phyloP scores from a whole-genome alignment of 1,284 basidiomycete species.

The Pseudozyma flocculosa region DNA sequence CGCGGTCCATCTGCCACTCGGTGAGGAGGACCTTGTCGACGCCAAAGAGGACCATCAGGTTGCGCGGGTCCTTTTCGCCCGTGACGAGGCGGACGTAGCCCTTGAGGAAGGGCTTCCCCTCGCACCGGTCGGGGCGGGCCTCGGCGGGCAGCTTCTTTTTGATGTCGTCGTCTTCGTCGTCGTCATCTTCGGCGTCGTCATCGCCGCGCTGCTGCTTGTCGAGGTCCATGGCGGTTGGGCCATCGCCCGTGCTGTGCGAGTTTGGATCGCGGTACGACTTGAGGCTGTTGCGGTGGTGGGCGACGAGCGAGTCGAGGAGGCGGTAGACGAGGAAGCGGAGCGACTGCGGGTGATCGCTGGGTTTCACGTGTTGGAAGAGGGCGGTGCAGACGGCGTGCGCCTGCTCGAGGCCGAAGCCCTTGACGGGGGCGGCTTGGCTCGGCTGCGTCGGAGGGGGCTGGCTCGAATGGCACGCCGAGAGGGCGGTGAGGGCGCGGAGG shows the following conservation, averaged over 20 bases:
- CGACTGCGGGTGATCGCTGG: slow-evolving; percentile 78
- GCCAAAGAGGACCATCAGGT: slow-evolving; percentile 84
- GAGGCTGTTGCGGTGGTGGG: slow-evolving; percentile 64
- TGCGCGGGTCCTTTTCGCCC: slow-evolving; percentile 96
- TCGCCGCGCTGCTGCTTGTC: slow-evolving; percentile 4
- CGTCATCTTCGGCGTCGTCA: background rate
- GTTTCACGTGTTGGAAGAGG: slow-evolving; percentile 74
- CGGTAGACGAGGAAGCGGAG: slow-evolving; percentile 78
- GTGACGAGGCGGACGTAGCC: slow-evolving; percentile 80
- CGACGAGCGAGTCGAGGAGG: slow-evolving; percentile 78
- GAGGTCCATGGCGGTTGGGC: slow-evolving; percentile 17
- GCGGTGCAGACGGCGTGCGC: slow-evolving; percentile 69
- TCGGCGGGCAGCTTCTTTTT: background rate
- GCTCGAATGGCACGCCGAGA: slow-evolving; percentile 57
- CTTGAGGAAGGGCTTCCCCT: slow-evolving; percentile 69
- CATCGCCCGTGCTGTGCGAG: too few relatives aligned
- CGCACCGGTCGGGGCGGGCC: slow-evolving; percentile 12
- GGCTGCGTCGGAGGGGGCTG: slow-evolving; percentile 4
- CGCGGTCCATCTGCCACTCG: slow-evolving; percentile 76
- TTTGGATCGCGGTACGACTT: slow-evolving; percentile 12
- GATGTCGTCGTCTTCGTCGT: background rate
- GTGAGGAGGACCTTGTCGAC: slow-evolving; percentile 80
- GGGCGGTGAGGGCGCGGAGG: slow-evolving; percentile 70
- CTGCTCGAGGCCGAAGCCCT: slow-evolving; percentile 72
- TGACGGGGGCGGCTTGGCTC: slow-evolving; percentile 49